Evolutionary conservation across 2,329 filamentous ascomycete species (phyloP), one percentile per base, ranked within the genome.

Genomic region (Basipetospora chlamydospora): DNA sequence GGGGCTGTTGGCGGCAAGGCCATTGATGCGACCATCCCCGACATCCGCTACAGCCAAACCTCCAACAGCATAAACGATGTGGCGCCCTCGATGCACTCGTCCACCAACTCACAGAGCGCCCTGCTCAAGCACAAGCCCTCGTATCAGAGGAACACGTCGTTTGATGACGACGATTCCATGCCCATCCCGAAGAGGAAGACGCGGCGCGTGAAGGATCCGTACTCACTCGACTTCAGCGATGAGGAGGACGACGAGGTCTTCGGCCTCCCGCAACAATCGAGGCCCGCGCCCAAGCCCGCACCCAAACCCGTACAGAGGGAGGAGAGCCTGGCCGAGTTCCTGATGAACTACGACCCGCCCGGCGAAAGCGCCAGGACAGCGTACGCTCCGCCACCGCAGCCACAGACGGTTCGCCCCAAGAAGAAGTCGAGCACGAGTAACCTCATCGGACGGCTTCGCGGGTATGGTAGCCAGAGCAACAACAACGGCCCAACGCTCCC

Each of bases 201-300:
- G 30, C 73, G 79, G 31, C 76, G 84, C 20, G 74, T 86, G 35
- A 81, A 73, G 39, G 90, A 98, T 49, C 90, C 88, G 0, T 96
- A 96, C 46, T 84, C 86, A n/a, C 84, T 96, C 43, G 87, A 95
- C 49, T 64, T 76, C 21, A 81, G 77, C 47, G 79, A 84, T 39
- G 73, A 80, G 37, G 77, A 77, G 4, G 65, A 77, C 7, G 68
- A 73, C 11, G 67, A 76, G 2, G 63, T 54, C 13, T 44, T 51
- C 6, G 52, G 33, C 11, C 32, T 72, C 25, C 26, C 35, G 8
- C n/a, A n/a, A n/a, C n/a, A n/a, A n/a, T 52, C 67, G 15, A 54
- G 65, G 16, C 61, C 57, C 8, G 21, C 23, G 10, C 49, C 48
- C 4, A 63, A 63, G 42, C 30, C 30, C 2, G 30, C 30, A 17